Evolutionary conservation across 306 rosid genomes (phyloP), one percentile per base, ranked within the genome.

Genomic region (Coriaria nepalensis): DNA sequence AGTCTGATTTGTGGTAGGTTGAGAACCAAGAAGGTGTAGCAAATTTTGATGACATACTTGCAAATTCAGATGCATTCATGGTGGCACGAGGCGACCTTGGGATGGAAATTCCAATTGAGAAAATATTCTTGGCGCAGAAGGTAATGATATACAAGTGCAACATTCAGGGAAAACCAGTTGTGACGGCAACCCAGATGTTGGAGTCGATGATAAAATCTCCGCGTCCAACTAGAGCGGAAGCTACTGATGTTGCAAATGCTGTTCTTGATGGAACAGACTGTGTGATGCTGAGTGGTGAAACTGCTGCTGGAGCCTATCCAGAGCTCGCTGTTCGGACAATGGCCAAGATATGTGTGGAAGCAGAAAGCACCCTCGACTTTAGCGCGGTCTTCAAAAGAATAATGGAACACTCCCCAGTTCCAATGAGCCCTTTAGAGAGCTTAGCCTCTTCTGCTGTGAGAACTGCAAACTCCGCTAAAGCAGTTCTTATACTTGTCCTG

Each of bases 11-110:
- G 29, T 20, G 55, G 41, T 68, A 90, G 98, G 98, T 90, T 61
- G 98, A 90, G 66, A 90, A 90, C 57, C 98, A 85, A 71, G 95
- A 90, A 63, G 98, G 97, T 11, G 97, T 90, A 64, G 97, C 97
- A 11, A 90, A 90, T 62, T 90, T 90, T 63, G 97, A 90, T 51
- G 97, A 90, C 47, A 90, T 90, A 74, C 84, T 90, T 50, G 85
- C 95, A 40, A 79, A 90, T 38, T 60, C 97, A 8, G 97, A 90
- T 79, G 97, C 97, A 57, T 84, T 90, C 55, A 90, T 90, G 97
- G 97, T 90, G 29, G 97, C 97, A 37, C 71, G 97, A 13, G 97
- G 97, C 56, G 97, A 90, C 74, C 93, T 90, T 38, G 98, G 98
- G 55, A 90, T 90, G 98, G 98, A 90, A 73, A 90, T 90, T 56